Evolutionary conservation across 805 yeast species (phyloP).

Genomic region (Saturnispora ahearnii): DNA sequence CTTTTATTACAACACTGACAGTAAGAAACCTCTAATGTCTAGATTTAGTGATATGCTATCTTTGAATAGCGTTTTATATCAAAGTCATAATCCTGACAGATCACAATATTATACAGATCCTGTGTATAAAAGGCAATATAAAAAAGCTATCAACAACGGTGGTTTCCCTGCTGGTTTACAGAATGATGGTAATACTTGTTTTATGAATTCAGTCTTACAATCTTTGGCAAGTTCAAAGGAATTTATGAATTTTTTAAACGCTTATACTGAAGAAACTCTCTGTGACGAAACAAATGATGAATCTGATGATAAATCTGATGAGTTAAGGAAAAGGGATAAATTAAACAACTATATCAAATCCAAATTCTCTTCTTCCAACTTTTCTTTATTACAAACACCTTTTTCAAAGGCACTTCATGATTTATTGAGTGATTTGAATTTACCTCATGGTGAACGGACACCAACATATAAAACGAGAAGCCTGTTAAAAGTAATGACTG

Average conservation of each 20-base stretch:
- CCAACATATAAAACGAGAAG: conserved; percentile 55
- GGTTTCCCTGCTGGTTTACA: conserved; percentile 77
- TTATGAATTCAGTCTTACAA: conserved; percentile 87
- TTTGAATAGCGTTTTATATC: conserved; percentile 8
- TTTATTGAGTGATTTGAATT: conserved; percentile 48
- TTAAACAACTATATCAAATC: conserved; percentile 14
- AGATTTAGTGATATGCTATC: conserved; percentile 12
- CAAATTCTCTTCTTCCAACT: conserved; percentile 1
- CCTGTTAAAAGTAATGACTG: conserved; percentile 58
- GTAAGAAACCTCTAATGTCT: neutral
- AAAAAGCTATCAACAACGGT: conserved; percentile 46
- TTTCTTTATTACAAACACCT: conserved; percentile 12
- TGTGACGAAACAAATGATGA: neutral
- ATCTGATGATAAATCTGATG: neutral
- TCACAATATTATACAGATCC: conserved; percentile 7
- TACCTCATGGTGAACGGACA: conserved; percentile 42
- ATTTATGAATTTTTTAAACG: conserved; percentile 46
- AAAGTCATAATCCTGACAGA: conserved; percentile 8
- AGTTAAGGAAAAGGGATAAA: conserved; percentile 15
- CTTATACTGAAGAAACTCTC: conserved; percentile 14
- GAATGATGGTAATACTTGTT: conserved; percentile 91
- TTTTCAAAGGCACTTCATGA: conserved; percentile 49
- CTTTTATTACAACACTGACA: neutral
- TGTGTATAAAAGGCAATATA: conserved; percentile 12
- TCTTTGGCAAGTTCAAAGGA: conserved; percentile 66